These are phyloP conservation scores for Stephania japonica DNA, from an alignment of 164 flowering plant genomes.

Conservation along the genomic window DNA sequence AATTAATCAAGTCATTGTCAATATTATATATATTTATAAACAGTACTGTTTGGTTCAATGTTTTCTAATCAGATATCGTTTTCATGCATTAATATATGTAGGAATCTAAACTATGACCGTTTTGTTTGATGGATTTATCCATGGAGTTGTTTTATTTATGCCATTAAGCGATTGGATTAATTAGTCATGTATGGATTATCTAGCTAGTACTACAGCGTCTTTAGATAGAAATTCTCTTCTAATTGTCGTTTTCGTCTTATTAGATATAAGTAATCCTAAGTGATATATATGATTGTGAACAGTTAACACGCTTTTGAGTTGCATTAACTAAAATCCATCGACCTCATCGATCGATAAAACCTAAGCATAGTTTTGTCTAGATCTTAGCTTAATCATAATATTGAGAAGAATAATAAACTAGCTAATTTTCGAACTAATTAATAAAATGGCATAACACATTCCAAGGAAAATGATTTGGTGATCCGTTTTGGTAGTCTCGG, in stretches of 20 bases:
- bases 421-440: background rate
- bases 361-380: slow-evolving; percentile 8
- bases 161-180: slow-evolving; percentile 3
- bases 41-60: background rate
- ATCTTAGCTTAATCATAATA: background rate
- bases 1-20: slow-evolving; percentile 1
- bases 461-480: no score
- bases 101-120: background rate
- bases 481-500: no score
- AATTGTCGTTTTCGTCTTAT: background rate
- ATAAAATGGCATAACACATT: no score
- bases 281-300: background rate
- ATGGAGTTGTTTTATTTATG: slow-evolving; percentile 13
- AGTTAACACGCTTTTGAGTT: no score
- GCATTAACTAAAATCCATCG: slow-evolving; percentile 13
- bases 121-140: slow-evolving; percentile 11
- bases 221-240: slow-evolving; percentile 7
- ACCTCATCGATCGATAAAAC: slow-evolving; percentile 20
- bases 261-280: background rate
- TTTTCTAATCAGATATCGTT: slow-evolving; percentile 7
- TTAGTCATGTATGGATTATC: background rate
- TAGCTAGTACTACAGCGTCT: slow-evolving; percentile 2
- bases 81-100: slow-evolving; percentile 2
- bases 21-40: background rate
- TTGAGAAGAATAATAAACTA: background rate